Base-by-base conservation (phyloP, 306 rosid genomes). In the Dryas alaskensis region DNA sequence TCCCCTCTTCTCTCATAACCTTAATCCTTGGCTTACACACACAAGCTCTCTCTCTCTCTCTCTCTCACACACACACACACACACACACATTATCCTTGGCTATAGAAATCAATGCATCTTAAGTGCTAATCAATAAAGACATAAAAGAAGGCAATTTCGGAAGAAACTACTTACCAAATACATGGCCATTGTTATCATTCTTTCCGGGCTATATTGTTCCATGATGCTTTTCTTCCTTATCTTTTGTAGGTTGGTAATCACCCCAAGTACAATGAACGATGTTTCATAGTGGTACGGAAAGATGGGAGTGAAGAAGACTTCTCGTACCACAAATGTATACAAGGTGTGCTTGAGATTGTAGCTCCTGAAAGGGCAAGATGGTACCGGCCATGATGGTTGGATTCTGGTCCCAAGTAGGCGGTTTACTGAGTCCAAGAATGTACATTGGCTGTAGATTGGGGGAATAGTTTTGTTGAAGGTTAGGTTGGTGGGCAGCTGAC, bases 301-400 rank as follows among this genome's bases (percentile, higher is more conserved):
- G 97, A 94, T n/a, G 97, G 92, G 17, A 80, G 87, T 1, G 61
- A 80, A 5, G 98, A 89, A 81, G 97, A 92, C 68, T 92, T 94
- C 80, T 94, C 98, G 0, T 89, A 89, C 84, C 96, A 77, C 65
- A 94, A 94, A 81, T 92, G 98, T 73, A 78, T 92, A 22, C 74
- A 69, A 46, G 83, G 87, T 84, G 97, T 96, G 57, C 84, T 84
- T 27, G 93, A 87, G 69, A 76, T 88, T 53, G 65, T 89, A 71
- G 92, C 84, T 55, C 96, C 96, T 48, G 46, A 73, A 40, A 84
- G 70, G 80, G 93, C 84, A 4, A 85, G 79, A 76, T 75, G 25
- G 57, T 90, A 81, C 72, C 65, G 55, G 86, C 49, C 81, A 37
- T 87, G 74, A 69, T 78, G 88, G 89, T 51, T 47, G 12, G 71